Percentiles rank a stretch among this genome's conserved stretches.
phyloP scores from a whole-genome alignment of 352 stramenopile species.

The Pythium utonaiense region DNA sequence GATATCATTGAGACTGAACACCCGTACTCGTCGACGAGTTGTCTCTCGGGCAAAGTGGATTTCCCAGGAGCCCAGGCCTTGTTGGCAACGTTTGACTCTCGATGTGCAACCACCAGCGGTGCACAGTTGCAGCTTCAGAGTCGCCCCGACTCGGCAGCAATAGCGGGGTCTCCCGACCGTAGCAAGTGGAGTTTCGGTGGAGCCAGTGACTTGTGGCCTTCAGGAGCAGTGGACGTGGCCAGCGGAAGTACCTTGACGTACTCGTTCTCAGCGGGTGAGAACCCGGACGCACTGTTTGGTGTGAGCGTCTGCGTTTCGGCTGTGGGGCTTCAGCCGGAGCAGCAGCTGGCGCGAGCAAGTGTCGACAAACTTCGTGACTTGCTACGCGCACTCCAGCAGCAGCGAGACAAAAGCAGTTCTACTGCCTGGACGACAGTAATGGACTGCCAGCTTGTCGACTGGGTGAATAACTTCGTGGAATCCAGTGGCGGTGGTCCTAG shows the following conservation, averaged over 20 bases:
- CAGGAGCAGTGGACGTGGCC: conserved; percentile 45
- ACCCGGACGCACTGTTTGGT: conserved; percentile 49
- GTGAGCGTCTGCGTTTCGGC: conserved; percentile 58
- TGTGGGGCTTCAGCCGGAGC: conserved; percentile 53
- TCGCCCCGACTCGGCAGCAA: neutral
- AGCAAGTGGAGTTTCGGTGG: conserved; percentile 15
- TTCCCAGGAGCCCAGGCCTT: conserved; percentile 58
- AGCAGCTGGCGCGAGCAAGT: conserved; percentile 52
- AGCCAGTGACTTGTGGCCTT: conserved; percentile 37
- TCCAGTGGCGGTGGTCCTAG: conserved; percentile 19
- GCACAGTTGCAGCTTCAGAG: conserved; percentile 19
- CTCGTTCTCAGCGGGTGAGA: conserved; percentile 53
- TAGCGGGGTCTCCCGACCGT: neutral
- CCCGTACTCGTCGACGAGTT: conserved; percentile 37
- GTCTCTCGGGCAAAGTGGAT: conserved; percentile 32
- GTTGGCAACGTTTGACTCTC: conserved; percentile 61
- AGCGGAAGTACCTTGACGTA: conserved; percentile 57
- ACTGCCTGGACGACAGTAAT: conserved; percentile 57
- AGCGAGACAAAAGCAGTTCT: neutral
- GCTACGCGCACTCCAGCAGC: conserved; percentile 15
- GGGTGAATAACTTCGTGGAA: conserved; percentile 82
- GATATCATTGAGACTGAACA: conserved; percentile 62
- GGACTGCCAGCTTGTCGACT: conserved; percentile 84
- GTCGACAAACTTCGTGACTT: conserved; percentile 37
- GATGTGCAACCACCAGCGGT: conserved; percentile 38